phyloP scores from a whole-genome alignment of 176 grass and related monocot species.

The Bolboschoenus planiculmis region DNA sequence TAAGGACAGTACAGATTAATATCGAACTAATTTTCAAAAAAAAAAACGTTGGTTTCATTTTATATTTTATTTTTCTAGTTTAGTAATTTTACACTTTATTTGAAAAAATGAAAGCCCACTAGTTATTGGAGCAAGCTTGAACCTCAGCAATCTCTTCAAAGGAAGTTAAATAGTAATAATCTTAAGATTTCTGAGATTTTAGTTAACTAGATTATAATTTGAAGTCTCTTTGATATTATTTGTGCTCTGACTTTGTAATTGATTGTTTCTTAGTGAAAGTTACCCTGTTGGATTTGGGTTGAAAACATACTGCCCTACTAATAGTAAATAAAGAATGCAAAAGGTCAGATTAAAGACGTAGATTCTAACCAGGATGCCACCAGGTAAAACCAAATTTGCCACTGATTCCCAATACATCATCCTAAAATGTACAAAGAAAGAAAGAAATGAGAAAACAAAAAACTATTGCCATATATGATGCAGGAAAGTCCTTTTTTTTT shows the following conservation, averaged over 20 bases:
- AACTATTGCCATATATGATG: background rate
- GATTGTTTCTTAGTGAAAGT: background rate
- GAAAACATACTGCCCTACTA: background rate
- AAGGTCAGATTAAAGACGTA: background rate
- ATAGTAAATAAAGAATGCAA: background rate
- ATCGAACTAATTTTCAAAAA: background rate
- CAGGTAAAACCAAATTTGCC: conserved; percentile 55
- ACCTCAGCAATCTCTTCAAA: background rate
- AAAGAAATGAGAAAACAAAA: conserved; percentile 10
- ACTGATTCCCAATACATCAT: conserved; percentile 97
- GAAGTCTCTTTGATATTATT: background rate
- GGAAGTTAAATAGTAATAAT: background rate
- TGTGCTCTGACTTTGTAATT: background rate
- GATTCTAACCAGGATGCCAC: conserved; percentile 73
- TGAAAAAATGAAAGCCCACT: background rate
- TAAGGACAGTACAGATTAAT: background rate
- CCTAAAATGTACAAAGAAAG: conserved; percentile 35
- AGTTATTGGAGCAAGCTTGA: background rate
- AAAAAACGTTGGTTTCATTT: background rate
- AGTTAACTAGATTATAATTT: background rate
- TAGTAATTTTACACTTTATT: background rate
- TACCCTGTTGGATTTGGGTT: background rate
- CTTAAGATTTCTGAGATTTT: background rate
- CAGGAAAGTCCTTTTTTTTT: background rate
- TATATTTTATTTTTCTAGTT: background rate